These are phyloP conservation scores for Cystobasidium ongulense DNA, from an alignment of 768 basidiomycete genomes.

Conservation along the genomic window DNA sequence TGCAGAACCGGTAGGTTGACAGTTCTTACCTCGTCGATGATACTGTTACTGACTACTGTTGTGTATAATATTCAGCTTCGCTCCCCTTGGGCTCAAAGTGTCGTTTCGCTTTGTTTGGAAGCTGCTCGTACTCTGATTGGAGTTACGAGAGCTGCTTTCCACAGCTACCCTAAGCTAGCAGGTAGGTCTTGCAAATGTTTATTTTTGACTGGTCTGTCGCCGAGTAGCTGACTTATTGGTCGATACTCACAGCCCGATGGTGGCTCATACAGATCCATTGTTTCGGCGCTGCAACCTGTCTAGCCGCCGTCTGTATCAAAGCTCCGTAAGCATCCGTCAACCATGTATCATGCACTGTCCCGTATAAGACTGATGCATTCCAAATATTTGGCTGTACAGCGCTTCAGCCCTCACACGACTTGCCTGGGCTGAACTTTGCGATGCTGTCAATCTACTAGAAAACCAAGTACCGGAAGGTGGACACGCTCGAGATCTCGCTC, in stretches of 20 bases:
- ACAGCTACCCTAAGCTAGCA: conserved; percentile 13
- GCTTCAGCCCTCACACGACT: conserved; percentile 23
- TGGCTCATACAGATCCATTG: conserved; percentile 27
- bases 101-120: conserved; percentile 19
- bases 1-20: conserved; percentile 15
- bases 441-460: conserved; percentile 19
- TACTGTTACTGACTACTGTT: not conserved
- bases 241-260: not conserved
- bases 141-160: conserved; percentile 6
- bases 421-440: conserved; percentile 16
- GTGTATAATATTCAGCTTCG: conserved; percentile 5
- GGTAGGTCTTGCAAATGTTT: not conserved
- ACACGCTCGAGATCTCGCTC: conserved; percentile 24
- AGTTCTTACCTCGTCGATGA: not conserved
- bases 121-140: conserved; percentile 20
- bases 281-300: conserved; percentile 22
- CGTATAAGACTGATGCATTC: not conserved
- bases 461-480: not conserved
- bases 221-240: not conserved
- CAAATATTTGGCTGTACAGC: not conserved
- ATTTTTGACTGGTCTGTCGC: too few relatives aligned
- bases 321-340: conserved; percentile 2
- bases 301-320: conserved; percentile 28
- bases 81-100: conserved; percentile 29
- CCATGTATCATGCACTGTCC: not conserved